phyloP scores from a whole-genome alignment of 768 basidiomycete genomes.

The Tulasnella sp. region DNA sequence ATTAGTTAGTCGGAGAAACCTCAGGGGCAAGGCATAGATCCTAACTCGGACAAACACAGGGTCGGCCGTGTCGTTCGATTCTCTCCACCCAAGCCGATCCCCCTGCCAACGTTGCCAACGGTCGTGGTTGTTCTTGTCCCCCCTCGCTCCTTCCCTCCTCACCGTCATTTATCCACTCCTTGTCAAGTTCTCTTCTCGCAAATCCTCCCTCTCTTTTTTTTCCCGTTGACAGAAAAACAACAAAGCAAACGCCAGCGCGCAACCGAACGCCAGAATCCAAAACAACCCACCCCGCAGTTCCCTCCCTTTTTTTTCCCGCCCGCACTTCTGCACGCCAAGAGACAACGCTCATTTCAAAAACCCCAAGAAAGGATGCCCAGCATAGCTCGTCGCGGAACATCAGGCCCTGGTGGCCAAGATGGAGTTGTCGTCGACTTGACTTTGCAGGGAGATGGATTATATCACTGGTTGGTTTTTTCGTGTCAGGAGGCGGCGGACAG shows the following conservation, averaged over 20 bases:
- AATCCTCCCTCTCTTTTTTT: not conserved
- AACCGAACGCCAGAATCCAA: not conserved
- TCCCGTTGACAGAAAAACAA: not conserved
- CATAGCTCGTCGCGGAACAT: not conserved
- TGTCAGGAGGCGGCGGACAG: not conserved
- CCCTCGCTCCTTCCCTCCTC: not conserved
- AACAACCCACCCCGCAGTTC: not conserved
- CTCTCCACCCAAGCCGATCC: not conserved
- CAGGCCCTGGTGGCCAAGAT: slow-evolving; percentile 13
- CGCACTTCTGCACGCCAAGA: not conserved
- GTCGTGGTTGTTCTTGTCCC: not conserved
- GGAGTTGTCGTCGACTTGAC: slow-evolving; percentile 19
- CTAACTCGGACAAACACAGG: not conserved
- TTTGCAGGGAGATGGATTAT: slow-evolving; percentile 22
- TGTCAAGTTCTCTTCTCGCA: not conserved
- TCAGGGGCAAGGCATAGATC: not conserved
- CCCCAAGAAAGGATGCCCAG: not conserved
- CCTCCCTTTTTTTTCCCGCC: too few species aligned
- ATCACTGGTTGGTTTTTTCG: slow-evolving; percentile 18
- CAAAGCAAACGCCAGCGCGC: not conserved
- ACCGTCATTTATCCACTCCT: not conserved
- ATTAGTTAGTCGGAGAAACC: not conserved
- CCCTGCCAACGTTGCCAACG: not conserved
- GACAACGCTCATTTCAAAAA: not conserved
- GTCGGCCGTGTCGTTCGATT: not conserved